Base-by-base conservation (phyloP, 306 rosid genomes). In the Corylus americana region DNA sequence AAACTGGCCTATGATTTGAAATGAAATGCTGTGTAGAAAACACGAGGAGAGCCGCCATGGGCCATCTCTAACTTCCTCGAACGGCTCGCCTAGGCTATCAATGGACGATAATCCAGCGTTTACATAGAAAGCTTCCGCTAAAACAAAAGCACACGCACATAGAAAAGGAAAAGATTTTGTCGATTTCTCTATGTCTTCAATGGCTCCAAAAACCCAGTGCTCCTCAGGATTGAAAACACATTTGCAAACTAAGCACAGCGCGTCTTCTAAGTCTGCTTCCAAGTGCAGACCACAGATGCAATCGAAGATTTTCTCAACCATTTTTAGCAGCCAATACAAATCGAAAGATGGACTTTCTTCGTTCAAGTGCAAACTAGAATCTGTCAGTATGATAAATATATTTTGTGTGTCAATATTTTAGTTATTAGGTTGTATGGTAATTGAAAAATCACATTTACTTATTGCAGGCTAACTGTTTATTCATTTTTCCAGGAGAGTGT, bases 401-500 rank as follows among this genome's bases (percentile, higher is more conserved):
- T 8, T 54, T 16, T 18, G 22, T 55, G 7, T 2, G 61, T 18
- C 10, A 8, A 55, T 3, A 55, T n/a, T 55, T 3, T 18, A 55
- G 16, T 12, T 50, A 14, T 50, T 4, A 50, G 55, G 55, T 50
- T 50, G 11, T 1, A n/a, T 20, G 1, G 27, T 55, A 0, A 7
- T 6, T 8, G 62, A 55, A 55, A 55, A 29, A 44, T 74, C 13
- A 9, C 31, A 14, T 57, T 39, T 74, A 8, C 22, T 57, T 37
- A 42, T 7, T 55, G 70, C 47, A 57, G n/a, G 8, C 55, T 53
- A 51, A 12, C 39, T 53, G 44, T 68, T 68, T 25, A n/a, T 77
- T 4, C 57, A 16, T 42, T 71, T 48, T 83, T 31, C 1, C 48
- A 82, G 79, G 82, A 82, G 82, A 68, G 79, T 74, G 22, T 54